Conservation (phyloP, 805 yeast species). For the Deakozyma indianensis region DNA sequence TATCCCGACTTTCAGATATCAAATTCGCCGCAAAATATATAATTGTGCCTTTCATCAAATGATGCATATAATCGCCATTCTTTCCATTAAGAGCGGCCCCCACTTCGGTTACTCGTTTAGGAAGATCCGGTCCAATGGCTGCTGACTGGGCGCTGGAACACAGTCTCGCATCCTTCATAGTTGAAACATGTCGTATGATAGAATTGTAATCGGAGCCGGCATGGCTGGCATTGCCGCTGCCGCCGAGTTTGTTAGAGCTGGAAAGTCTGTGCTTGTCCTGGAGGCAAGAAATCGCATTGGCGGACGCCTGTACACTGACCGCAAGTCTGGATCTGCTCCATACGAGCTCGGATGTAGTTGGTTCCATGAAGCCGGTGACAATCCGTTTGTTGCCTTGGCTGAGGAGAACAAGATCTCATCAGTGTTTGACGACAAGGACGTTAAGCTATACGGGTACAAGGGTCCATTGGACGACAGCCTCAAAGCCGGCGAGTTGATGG, state of each 20-base stretch:
- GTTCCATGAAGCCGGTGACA: conserved; percentile 14
- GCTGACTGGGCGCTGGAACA: too few species aligned
- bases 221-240: conserved; percentile 21
- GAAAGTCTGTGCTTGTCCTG: conserved; percentile 12
- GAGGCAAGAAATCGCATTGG: conserved; percentile 22
- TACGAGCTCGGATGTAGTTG: conserved; percentile 16
- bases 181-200: background rate
- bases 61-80: too few species aligned
- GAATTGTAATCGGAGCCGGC: conserved; percentile 21
- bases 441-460: conserved; percentile 7
- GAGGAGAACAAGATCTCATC: conserved; percentile 8
- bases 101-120: too few species aligned
- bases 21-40: too few species aligned
- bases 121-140: too few species aligned
- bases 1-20: too few species aligned
- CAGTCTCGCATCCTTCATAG: too few species aligned
- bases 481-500: conserved; percentile 7
- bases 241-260: conserved; percentile 10
- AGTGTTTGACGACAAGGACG: conserved; percentile 11
- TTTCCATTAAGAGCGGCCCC: too few species aligned
- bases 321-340: conserved; percentile 6
- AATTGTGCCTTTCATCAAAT: too few species aligned
- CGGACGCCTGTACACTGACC: conserved; percentile 15
- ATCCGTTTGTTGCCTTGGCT: conserved; percentile 10
- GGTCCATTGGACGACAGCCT: conserved; percentile 6